phyloP scores from a whole-genome alignment of 2,329 filamentous ascomycete genomes.

The Coniella vitis region DNA sequence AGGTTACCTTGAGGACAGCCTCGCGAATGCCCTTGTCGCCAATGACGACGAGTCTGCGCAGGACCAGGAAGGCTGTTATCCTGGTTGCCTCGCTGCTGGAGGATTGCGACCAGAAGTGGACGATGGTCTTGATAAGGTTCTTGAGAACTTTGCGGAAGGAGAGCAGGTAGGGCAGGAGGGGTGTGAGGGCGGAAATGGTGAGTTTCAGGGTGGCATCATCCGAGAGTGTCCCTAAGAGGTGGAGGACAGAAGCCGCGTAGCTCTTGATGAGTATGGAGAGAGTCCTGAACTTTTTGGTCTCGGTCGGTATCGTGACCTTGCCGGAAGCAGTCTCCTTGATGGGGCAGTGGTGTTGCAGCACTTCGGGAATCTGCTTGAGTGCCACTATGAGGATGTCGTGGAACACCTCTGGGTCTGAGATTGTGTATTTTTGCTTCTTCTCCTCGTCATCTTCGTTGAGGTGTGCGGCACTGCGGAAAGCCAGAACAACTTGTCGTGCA shows the following conservation, averaged over 20 bases:
- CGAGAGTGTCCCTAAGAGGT: conserved; percentile 79
- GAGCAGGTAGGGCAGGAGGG: conserved; percentile 87
- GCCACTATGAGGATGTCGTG: conserved; percentile 83
- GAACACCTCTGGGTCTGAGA: conserved; percentile 86
- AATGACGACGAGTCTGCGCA: conserved; percentile 76
- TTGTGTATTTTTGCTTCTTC: conserved; percentile 66
- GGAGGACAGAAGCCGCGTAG: conserved; percentile 78
- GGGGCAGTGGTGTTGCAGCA: conserved; percentile 88
- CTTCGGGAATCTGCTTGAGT: conserved; percentile 75
- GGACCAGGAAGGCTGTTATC: conserved; percentile 85
- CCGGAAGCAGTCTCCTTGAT: conserved; percentile 80
- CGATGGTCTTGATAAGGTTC: conserved; percentile 74
- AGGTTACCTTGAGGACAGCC: conserved; percentile 80
- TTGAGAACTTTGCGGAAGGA: conserved; percentile 95
- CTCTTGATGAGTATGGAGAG: conserved; percentile 86
- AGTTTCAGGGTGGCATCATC: conserved; percentile 85
- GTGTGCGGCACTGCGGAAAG: conserved; percentile 88
- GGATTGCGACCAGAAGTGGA: conserved; percentile 84
- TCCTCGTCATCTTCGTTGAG: conserved; percentile 66
- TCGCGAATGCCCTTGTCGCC: conserved; percentile 87
- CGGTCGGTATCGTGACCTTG: conserved; percentile 76
- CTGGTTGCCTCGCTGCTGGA: conserved; percentile 79
- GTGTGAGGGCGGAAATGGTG: conserved; percentile 76
- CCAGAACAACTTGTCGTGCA: conserved; percentile 80
- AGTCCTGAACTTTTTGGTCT: conserved; percentile 91